Evolutionary conservation across 1,284 basidiomycete genomes (phyloP).

Genomic region (Anthracocystis panici-leucophaei): DNA sequence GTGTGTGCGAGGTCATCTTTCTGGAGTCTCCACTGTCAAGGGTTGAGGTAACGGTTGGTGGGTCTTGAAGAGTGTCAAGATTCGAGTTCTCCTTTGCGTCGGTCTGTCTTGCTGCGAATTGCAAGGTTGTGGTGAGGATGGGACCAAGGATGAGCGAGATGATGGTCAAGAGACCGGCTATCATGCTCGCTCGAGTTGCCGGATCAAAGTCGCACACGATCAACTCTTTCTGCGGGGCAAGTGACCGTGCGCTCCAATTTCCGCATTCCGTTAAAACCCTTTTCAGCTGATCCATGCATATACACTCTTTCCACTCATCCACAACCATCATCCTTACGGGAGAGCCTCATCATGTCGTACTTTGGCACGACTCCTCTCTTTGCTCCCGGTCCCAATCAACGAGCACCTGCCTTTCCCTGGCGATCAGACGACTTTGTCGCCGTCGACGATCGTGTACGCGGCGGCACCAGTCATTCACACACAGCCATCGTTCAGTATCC

Average conservation of each 20-base stretch:
- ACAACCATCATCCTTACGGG: neutral
- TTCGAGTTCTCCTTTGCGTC: no score
- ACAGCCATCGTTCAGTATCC: slow-evolving; percentile 63
- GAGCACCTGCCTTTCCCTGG: slow-evolving; percentile 44
- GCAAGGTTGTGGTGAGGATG: neutral
- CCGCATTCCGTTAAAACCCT: neutral
- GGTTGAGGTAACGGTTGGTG: neutral
- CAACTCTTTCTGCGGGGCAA: slow-evolving; percentile 3
- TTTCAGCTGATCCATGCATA: neutral
- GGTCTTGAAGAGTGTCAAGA: no score
- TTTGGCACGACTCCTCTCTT: slow-evolving; percentile 38
- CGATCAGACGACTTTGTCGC: slow-evolving; percentile 66
- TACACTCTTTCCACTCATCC: slow-evolving; percentile 2
- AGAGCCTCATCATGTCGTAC: slow-evolving; percentile 28
- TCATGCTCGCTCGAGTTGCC: slow-evolving; percentile 5
- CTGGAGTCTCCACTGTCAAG: no score
- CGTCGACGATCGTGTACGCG: slow-evolving; percentile 72
- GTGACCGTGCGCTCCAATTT: neutral
- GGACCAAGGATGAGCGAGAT: neutral
- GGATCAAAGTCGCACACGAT: neutral
- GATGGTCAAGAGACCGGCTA: neutral
- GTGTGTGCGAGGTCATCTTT: slow-evolving; percentile 44
- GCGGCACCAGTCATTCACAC: slow-evolving; percentile 71
- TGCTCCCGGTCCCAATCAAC: slow-evolving; percentile 40
- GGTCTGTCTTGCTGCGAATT: no score